Evolutionary conservation across 352 stramenopile genomes (phyloP).

Genomic region (Blastocystis sp.): DNA sequence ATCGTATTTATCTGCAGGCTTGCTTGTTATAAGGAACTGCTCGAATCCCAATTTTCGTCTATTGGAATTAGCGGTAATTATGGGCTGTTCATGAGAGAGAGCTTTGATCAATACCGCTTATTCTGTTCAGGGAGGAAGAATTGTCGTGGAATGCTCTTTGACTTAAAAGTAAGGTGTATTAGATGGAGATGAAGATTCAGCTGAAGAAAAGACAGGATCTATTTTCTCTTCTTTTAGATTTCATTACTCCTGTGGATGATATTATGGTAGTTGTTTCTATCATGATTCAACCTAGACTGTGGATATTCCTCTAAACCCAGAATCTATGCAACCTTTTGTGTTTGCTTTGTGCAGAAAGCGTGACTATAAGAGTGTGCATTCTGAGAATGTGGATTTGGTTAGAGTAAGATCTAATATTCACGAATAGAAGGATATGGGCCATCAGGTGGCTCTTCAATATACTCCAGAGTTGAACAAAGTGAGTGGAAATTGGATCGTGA

Average conservation of each 20-base stretch:
- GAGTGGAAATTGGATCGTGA: conserved; percentile 43
- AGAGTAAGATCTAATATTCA: not conserved
- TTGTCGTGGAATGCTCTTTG: conserved; percentile 37
- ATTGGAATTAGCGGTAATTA: conserved; percentile 56
- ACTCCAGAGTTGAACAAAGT: conserved; percentile 47
- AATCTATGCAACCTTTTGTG: conserved; percentile 22
- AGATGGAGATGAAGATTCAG: not conserved
- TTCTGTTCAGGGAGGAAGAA: conserved; percentile 50
- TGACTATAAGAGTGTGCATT: conserved; percentile 42
- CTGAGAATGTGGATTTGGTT: conserved; percentile 34
- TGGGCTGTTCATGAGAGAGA: conserved; percentile 45
- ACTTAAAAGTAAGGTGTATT: not conserved
- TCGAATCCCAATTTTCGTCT: conserved; percentile 33
- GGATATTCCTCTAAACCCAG: conserved; percentile 13
- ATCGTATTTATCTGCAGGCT: not conserved
- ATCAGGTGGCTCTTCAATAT: conserved; percentile 16
- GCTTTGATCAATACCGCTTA: conserved; percentile 40
- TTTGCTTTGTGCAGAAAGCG: conserved; percentile 43
- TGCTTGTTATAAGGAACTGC: not conserved
- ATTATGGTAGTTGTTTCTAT: not conserved
- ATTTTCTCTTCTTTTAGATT: conserved; percentile 53
- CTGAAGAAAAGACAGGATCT: conserved; percentile 58
- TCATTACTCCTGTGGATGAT: conserved; percentile 53
- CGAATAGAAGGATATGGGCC: conserved; percentile 21
- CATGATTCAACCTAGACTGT: not conserved